Evolutionary conservation across 257 asterid species (phyloP), one percentile per base, ranked within the genome.

Genomic region (Salvia splendens): DNA sequence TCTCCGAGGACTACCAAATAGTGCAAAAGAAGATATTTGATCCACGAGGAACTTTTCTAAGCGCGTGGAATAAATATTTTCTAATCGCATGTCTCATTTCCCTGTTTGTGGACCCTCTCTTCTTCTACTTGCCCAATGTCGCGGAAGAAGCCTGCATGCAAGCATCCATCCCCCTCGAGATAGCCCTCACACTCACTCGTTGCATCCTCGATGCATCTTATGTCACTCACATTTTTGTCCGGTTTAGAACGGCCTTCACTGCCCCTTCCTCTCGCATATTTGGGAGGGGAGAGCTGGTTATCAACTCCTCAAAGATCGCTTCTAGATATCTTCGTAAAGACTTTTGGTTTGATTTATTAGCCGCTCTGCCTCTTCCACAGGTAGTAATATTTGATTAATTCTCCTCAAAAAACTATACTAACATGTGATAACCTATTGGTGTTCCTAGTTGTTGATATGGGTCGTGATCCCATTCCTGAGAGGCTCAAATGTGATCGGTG

Each of bases 311-410:
- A 3, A 85, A 77, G 79, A 84, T 85, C 12, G 84, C 89, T 49
- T 77, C 82, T 1, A 79, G 84, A 67, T 88, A 88, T 70, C 73
- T 86, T 5, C 70, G 75, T 2, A 82, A 55, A 17, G 85, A 80
- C 61, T 86, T 88, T 66, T 82, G 82, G 80, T 55, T 85, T 12
- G 93, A 88, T 42, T 4, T 81, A 0, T 61, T 88, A 64, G 86
- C 91, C 1, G 81, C 89, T 17, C 82, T 88, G 12, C 95, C 96
- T n/a, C 83, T 88, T 64, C 93, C 96, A 12, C 95, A 84, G 95
- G 95, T 86, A 81, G 30, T 24, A 24, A 24, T 24, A 24, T 24
- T 20, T 55, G 12, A 11, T 62, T 15, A 11, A 24, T 8, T 28
- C n/a, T 1, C 40, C 40, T 35, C 5, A 35, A 35, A 33, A 4